A percentile compares a stretch with the other conserved stretches of the same genome.
Evolutionary conservation across 2,329 filamentous ascomycete genomes (phyloP).

Genomic region (Rhynchosporium agropyri): DNA sequence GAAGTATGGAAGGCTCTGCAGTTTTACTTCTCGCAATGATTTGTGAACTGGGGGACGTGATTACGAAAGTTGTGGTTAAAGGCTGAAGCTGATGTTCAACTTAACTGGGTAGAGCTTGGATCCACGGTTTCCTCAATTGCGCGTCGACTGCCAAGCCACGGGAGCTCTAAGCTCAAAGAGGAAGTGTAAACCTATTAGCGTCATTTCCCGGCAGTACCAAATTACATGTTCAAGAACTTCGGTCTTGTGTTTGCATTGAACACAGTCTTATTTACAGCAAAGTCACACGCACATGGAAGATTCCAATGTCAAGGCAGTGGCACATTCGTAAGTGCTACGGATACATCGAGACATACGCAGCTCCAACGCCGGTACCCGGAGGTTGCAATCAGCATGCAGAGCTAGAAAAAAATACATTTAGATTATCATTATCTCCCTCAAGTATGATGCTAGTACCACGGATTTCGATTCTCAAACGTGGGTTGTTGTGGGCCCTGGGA

Average conservation of each 20-base stretch:
- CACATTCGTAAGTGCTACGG: too few relatives aligned
- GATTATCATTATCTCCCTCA: background rate
- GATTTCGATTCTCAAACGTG: background rate
- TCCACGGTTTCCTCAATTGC: slow-evolving; percentile 21
- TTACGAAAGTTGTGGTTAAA: background rate
- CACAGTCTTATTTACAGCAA: too few relatives aligned
- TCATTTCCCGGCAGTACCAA: background rate
- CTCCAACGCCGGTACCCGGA: background rate
- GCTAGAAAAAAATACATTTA: background rate
- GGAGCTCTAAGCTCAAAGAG: slow-evolving; percentile 2
- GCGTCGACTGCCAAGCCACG: slow-evolving; percentile 16
- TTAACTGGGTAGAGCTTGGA: background rate
- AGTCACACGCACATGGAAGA: too few relatives aligned
- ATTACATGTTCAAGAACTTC: too few relatives aligned
- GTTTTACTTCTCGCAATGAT: background rate
- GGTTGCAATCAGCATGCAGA: background rate
- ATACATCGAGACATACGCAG: too few relatives aligned
- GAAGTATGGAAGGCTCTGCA: background rate
- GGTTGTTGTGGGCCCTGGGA: background rate
- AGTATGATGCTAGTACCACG: background rate
- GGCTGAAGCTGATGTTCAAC: background rate
- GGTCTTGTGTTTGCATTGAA: too few relatives aligned
- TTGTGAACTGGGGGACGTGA: background rate
- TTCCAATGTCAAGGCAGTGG: too few relatives aligned
- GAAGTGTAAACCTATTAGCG: background rate